Evolutionary conservation across 441 rosid genomes (phyloP).

Genomic region (Jatropha multifida): DNA sequence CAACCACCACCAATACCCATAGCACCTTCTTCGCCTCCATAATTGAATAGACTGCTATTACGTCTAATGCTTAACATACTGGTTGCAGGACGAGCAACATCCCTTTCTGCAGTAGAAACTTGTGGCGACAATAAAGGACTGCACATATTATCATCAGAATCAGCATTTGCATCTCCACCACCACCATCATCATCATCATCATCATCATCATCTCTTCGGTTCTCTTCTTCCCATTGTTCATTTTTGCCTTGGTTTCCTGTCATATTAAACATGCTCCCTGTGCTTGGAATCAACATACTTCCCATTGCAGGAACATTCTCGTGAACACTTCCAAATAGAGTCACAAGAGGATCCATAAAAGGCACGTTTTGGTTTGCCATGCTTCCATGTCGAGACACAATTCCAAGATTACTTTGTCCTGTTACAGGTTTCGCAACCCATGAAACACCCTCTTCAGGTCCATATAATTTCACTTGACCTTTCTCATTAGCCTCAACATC

Average conservation of each 20-base stretch:
- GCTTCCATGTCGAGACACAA: conserved; percentile 76
- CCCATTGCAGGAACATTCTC: conserved; percentile 68
- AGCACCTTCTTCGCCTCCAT: conserved; percentile 48
- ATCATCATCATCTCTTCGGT: conserved; percentile 39
- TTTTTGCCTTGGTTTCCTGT: conserved; percentile 51
- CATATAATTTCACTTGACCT: conserved; percentile 60
- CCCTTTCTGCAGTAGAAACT: conserved; percentile 57
- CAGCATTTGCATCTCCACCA: conserved; percentile 43
- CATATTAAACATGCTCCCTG: conserved; percentile 74
- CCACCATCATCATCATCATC: conserved; percentile 44
- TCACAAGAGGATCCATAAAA: conserved; percentile 84
- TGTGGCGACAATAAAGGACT: conserved; percentile 80
- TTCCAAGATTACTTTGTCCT: conserved; percentile 53
- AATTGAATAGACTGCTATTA: conserved; percentile 51
- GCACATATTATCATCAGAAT: conserved; percentile 65
- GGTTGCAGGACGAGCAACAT: conserved; percentile 31
- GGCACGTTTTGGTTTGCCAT: conserved; percentile 45
- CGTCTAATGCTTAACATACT: conserved; percentile 43
- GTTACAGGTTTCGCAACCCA: conserved; percentile 73
- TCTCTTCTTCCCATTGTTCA: conserved; percentile 82
- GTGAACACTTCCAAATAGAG: conserved; percentile 85
- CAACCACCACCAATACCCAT: conserved; percentile 92
- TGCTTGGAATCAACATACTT: conserved; percentile 74
- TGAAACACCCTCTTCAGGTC: conserved; percentile 60
- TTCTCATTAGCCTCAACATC: conserved; percentile 32